Evolutionary conservation across 345 rosid species (phyloP).

Genomic region (Eucalyptus erythrocorys): DNA sequence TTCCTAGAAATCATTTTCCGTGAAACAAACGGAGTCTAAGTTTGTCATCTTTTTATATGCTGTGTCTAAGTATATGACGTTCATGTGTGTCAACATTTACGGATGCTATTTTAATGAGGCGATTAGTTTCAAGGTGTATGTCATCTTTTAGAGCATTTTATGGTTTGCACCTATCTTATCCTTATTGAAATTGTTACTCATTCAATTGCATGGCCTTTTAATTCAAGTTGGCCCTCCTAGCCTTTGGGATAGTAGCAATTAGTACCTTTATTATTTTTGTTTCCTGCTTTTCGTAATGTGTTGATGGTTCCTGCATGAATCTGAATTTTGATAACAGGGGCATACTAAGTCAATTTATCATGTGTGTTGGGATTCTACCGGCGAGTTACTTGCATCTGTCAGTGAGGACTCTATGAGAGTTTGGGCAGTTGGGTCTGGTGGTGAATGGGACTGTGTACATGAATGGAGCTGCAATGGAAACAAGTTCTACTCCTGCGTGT

Average conservation of each 20-base stretch:
- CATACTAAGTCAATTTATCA: conserved; percentile 68
- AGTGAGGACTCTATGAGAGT: conserved; percentile 91
- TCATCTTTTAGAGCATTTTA: background rate
- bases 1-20: too few species aligned
- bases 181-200: background rate
- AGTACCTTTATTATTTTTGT: background rate
- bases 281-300: background rate
- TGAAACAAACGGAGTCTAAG: too few species aligned
- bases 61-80: background rate
- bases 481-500: conserved; percentile 79
- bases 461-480: conserved; percentile 83
- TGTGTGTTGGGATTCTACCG: conserved; percentile 87
- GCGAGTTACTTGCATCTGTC: conserved; percentile 83
- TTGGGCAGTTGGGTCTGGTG: conserved; percentile 79
- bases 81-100: background rate
- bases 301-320: background rate
- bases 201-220: background rate
- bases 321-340: conserved; percentile 25
- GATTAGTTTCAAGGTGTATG: background rate
- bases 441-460: conserved; percentile 80
- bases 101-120: background rate
- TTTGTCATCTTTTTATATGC: background rate
- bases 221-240: background rate
- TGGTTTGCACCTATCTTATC: background rate
- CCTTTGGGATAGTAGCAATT: background rate